These are phyloP conservation scores for Ustilago nuda DNA, from an alignment of 1,284 basidiomycete species.

Conservation along the genomic window DNA sequence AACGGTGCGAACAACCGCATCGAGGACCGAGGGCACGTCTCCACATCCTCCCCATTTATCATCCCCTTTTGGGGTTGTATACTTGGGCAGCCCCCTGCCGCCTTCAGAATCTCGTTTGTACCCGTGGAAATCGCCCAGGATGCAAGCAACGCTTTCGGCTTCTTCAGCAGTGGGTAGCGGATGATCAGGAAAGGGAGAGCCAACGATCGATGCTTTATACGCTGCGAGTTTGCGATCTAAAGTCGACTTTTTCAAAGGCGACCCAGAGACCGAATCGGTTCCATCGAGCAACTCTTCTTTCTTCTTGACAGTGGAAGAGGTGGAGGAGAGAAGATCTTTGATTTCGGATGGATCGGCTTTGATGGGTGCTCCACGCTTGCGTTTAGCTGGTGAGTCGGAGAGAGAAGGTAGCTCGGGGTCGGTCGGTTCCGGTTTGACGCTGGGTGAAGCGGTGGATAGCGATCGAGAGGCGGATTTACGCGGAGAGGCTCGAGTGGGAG, in stretches of 20 bases:
- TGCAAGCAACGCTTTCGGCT: slow-evolving; percentile 56
- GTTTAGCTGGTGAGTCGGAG: slow-evolving; percentile 6
- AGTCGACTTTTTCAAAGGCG: slow-evolving; percentile 30
- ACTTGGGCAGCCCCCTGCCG: slow-evolving; percentile 42
- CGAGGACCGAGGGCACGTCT: slow-evolving; percentile 72
- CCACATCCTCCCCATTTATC: slow-evolving; percentile 57
- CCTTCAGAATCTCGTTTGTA: slow-evolving; percentile 51
- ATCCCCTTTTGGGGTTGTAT: slow-evolving; percentile 33
- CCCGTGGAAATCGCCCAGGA: slow-evolving; percentile 59
- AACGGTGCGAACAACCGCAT: slow-evolving; percentile 79
- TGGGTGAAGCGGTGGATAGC: slow-evolving; percentile 13
- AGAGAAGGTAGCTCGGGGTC: slow-evolving; percentile 13
- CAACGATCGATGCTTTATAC: slow-evolving; percentile 45
- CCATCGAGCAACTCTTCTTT: slow-evolving; percentile 4
- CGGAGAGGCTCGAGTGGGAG: slow-evolving; percentile 11
- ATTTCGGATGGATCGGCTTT: slow-evolving; percentile 19
- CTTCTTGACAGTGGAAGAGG: slow-evolving; percentile 4
- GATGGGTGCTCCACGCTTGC: slow-evolving; percentile 12
- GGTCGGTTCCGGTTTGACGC: slow-evolving; percentile 15
- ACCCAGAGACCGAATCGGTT: not conserved
- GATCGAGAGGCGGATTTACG: slow-evolving; percentile 8
- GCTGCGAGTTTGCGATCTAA: slow-evolving; percentile 52
- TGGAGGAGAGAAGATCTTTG: slow-evolving; percentile 10
- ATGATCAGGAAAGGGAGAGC: slow-evolving; percentile 55
- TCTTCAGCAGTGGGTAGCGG: slow-evolving; percentile 53